Evolutionary conservation across 371 early-diverging fungal species (phyloP).

Genomic region (Blyttiomyces sp.): DNA sequence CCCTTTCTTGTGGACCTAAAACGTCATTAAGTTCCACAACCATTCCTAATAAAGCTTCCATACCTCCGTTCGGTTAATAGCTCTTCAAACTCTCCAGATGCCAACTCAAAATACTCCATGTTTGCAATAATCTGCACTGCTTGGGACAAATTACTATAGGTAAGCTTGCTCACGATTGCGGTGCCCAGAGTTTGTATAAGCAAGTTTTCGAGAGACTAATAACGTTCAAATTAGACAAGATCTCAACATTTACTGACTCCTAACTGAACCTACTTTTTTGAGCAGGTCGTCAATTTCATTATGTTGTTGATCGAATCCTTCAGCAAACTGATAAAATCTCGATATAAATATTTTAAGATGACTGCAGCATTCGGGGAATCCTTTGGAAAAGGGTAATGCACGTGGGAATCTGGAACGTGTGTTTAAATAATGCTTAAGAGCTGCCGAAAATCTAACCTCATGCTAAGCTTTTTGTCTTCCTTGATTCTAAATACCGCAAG

Average conservation of each 20-base stretch:
- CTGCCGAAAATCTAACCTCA: constrained; percentile 11
- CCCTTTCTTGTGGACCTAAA: constrained; percentile 14
- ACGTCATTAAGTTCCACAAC: not conserved
- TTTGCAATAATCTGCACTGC: constrained; percentile 83
- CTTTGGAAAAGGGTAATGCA: constrained; percentile 77
- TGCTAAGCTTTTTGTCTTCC: constrained; percentile 12
- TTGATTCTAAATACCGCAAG: constrained; percentile 24
- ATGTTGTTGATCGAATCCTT: constrained; percentile 77
- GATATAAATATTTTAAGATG: constrained; percentile 68
- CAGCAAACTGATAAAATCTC: constrained; percentile 82
- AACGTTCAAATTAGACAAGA: not conserved
- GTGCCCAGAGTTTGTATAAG: constrained; percentile 71
- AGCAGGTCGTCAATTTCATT: constrained; percentile 85
- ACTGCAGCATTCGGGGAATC: constrained; percentile 70
- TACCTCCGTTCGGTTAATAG: constrained; percentile 66
- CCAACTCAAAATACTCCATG: constrained; percentile 73
- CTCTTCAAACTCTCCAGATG: constrained; percentile 75
- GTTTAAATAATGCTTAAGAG: not conserved
- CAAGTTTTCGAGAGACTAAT: constrained; percentile 59
- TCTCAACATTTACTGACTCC: not conserved
- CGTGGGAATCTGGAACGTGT: constrained; percentile 64
- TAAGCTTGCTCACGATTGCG: constrained; percentile 63
- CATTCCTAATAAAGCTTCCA: not conserved
- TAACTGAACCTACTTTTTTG: constrained; percentile 57
- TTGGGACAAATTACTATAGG: constrained; percentile 65